Evolutionary conservation across 1,139 yeast genomes (phyloP), one percentile per base, ranked within the genome.

Genomic region (Protomyces gravidus): DNA sequence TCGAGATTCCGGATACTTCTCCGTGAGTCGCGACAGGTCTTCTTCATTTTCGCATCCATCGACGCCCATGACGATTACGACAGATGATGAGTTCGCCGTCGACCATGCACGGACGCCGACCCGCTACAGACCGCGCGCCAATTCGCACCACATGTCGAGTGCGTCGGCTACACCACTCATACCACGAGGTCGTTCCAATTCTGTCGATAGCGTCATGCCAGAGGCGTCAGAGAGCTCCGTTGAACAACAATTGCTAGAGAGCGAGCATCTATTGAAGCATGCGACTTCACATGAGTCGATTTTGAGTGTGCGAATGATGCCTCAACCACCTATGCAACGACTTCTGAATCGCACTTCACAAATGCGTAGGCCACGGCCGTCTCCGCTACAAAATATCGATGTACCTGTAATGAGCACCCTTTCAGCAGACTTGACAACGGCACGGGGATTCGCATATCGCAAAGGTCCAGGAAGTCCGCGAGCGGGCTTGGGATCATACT

Each of bases 1-100:
- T n/a, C 33, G 51, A 9, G 58, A 53, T 46, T 53, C 58, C 3
- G 58, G 58, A 11, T 53, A 53, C 28, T 53, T 53, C 51, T 53
- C 58, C 5, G 26, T 53, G 45, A 39, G 46, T 13, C 39, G 58
- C 15, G 58, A 53, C n/a, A 23, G 58, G 15, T 53, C 58, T 3
- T n/a, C 51, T 9, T 40, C 50, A 5, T 27, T 23, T 26, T 19
- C 39, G 2, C 42, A 46, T 36, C 58, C 50, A 6, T 30, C 51
- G 6, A 45, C 58, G 5, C 58, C 58, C 17, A 4, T 36, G 21
- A 17, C 17, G 21, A 13, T 19, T 9, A 36, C 21, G 3, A 17
- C 19, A 23, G 42, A 36, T 15, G 42, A 36, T n/a, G 42, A 36
- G 19, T n/a, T 17, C 11, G 42, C 17, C 11, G 9, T 4, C 11